Base-by-base conservation (phyloP, 495 filamentous ascomycete species). In the Penicillium dipodomyicola region DNA sequence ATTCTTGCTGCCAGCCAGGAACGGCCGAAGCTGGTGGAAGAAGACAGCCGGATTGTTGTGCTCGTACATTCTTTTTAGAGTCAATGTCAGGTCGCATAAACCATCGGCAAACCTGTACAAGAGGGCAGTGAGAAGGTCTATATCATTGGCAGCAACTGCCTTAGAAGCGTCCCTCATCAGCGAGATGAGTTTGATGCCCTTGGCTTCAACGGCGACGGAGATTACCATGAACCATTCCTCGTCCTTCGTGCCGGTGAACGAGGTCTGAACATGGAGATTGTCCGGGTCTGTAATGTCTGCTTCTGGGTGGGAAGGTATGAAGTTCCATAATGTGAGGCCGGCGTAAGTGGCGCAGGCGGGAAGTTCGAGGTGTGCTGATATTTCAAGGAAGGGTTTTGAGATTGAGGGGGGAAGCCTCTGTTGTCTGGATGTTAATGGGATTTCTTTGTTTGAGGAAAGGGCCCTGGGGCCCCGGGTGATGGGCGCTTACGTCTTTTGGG, bases 221-320 rank as follows among this genome's bases (percentile, higher is more conserved):
- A 97, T 83, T 12, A 97, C 80, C 67, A 96, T 96, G 70, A 98
- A 98, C 94, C 94, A 97, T 51, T 93, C 93, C 70, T 98, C 94
- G 62, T 98, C 94, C 39, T 92, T 80, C 11, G 90, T 89, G 20
- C 90, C 94, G 14, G 95, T 97, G 67, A 96, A 95, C 8, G 94
- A 96, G 44, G 81, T 78, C 54, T 94, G 76, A 1, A 89, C 87
- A 17, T 86, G 84, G 42, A 98, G 77, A 59, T 96, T 95, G 56
- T 95, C 86, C 19, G 95, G 82, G 47, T 85, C 81, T 58, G 96
- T 90, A 46, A 95, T 83, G 17, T 82, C 82, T 66, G 90, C 84
- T 54, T 84, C 82, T 45, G 77, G 67, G 57, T 91, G 86, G 30
- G 91, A 73, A 10, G 89, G 82, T 67, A 86, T 87, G 80, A 85